Evolutionary conservation across 2,329 filamentous ascomycete species (phyloP).

Genomic region (Fusarium buharicum): DNA sequence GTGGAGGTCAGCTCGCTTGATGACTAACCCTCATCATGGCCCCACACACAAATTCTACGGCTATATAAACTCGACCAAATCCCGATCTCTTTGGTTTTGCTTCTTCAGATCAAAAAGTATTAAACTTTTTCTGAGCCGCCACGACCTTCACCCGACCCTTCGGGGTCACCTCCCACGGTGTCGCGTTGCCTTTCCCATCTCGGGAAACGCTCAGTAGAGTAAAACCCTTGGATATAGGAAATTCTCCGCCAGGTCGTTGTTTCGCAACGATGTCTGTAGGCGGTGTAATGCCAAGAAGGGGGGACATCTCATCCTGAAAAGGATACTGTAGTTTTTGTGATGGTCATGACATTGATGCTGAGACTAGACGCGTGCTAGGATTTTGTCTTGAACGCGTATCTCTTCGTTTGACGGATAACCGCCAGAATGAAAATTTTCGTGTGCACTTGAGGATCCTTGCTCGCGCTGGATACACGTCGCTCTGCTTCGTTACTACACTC

Average conservation of each 20-base stretch:
- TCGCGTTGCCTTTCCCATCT: constrained; percentile 67
- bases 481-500: neutral
- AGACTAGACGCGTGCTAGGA: neutral
- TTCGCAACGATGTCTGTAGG: constrained; percentile 54
- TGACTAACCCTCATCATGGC: constrained; percentile 33
- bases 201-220: constrained; percentile 67
- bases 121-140: constrained; percentile 61
- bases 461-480: neutral
- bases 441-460: too few species aligned
- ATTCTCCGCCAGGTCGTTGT: constrained; percentile 61
- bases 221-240: constrained; percentile 72
- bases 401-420: neutral
- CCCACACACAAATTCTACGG: constrained; percentile 36
- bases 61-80: constrained; percentile 41
- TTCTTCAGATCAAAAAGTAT: constrained; percentile 71
- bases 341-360: neutral
- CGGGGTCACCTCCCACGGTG: constrained; percentile 60
- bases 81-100: constrained; percentile 51
- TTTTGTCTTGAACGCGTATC: neutral
- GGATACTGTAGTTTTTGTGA: constrained; percentile 9
- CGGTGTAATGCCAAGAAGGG: constrained; percentile 69
- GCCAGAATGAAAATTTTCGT: neutral
- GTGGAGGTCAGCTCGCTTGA: neutral
- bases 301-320: constrained; percentile 59
- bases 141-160: constrained; percentile 66